phyloP scores from a whole-genome alignment of 495 filamentous ascomycete species.

The Penicillium steckii region DNA sequence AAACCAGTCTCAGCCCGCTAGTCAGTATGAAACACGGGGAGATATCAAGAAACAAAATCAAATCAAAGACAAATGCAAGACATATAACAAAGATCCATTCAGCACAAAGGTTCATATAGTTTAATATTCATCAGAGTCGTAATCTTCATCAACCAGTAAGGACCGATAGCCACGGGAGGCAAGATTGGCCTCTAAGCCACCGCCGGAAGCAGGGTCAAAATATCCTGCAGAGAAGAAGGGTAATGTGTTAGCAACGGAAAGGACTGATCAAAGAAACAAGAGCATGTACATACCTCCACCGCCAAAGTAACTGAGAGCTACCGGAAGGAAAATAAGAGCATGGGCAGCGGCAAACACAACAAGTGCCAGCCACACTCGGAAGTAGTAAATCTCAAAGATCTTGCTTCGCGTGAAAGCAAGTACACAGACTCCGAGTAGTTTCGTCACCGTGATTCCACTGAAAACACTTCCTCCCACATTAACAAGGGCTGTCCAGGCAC shows the following conservation, averaged over 20 bases:
- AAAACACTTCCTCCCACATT: conserved; percentile 95
- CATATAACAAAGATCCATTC: conserved; percentile 3
- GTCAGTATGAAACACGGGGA: neutral
- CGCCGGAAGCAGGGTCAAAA: conserved; percentile 76
- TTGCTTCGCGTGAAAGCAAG: conserved; percentile 93
- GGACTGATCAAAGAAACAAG: neutral
- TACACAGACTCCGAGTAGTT: conserved; percentile 87
- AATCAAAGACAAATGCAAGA: neutral
- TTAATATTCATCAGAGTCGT: conserved; percentile 54
- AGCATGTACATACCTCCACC: conserved; percentile 62
- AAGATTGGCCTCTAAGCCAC: conserved; percentile 84
- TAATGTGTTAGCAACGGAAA: too few relatives aligned
- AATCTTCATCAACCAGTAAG: conserved; percentile 45
- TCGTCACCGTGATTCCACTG: conserved; percentile 93
- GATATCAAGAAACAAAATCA: neutral
- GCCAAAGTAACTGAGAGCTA: conserved; percentile 81
- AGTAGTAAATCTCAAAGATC: conserved; percentile 99
- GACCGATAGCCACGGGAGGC: conserved; percentile 50
- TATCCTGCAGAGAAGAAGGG: conserved; percentile 59
- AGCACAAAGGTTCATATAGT: neutral
- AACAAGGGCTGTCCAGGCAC: conserved; percentile 87
- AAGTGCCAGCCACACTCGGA: conserved; percentile 90
- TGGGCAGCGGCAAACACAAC: conserved; percentile 87
- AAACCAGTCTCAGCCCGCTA: neutral
- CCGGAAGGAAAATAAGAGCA: conserved; percentile 87